Evolutionary conservation across 805 yeast species (phyloP).

Genomic region (Zygosaccharomyces rouxii): DNA sequence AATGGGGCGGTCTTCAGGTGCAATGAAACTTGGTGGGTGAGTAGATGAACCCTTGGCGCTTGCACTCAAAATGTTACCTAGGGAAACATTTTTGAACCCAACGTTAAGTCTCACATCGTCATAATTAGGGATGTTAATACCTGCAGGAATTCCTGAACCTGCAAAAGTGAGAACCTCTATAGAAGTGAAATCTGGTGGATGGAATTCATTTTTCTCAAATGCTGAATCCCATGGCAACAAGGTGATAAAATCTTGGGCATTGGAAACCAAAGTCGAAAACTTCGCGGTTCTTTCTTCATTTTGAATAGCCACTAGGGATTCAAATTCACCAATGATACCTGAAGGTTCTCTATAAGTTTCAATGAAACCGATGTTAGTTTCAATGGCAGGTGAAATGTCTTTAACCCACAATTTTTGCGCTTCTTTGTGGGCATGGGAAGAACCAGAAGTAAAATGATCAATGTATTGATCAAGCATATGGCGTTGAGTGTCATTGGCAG

Average conservation of each 20-base stretch:
- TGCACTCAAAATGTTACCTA: conserved; percentile 80
- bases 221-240: conserved; percentile 72
- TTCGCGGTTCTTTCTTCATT: conserved; percentile 82
- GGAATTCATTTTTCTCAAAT: conserved; percentile 79
- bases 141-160: conserved; percentile 88
- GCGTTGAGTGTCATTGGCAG: conserved; percentile 68
- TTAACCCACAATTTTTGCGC: conserved; percentile 87
- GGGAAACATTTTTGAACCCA: conserved; percentile 86
- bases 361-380: conserved; percentile 83
- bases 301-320: conserved; percentile 85
- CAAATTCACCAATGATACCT: conserved; percentile 93
- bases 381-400: conserved; percentile 73
- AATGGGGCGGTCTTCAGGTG: conserved; percentile 46
- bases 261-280: conserved; percentile 62
- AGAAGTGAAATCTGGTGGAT: conserved; percentile 90
- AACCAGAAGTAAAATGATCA: conserved; percentile 71
- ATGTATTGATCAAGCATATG: conserved; percentile 64
- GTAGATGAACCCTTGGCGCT: conserved; percentile 48
- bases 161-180: conserved; percentile 86
- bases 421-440: conserved; percentile 77
- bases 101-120: conserved; percentile 79
- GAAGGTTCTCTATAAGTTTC: conserved; percentile 92
- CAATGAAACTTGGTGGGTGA: conserved; percentile 64
- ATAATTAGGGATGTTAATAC: conserved; percentile 88
- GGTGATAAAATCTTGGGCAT: conserved; percentile 60